Base-by-base conservation (phyloP, 108 stramenopile genomes). In the Skeletonema tropicum region DNA sequence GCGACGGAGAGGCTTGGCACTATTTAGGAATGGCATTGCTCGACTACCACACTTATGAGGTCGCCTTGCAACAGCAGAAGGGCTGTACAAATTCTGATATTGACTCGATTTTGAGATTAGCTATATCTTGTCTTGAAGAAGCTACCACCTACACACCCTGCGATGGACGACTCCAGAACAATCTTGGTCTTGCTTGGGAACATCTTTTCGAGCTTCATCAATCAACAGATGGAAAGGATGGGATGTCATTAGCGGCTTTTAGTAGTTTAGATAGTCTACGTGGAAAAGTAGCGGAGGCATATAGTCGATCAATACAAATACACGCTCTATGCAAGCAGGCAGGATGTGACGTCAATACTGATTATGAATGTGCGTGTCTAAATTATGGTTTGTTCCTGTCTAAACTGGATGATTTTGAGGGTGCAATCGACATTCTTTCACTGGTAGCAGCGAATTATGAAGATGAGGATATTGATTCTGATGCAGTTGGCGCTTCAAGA, bases 1-100 rank as follows among this genome's bases (percentile, higher is more conserved):
- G 57, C 32, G 90, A 91, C 66, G 90, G 90, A 25, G 90, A 91
- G 77, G 90, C 90, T 5, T 86, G 72, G 64, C 87, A 88, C 33
- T 91, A 88, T 63, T 68, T 89, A 10, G 88, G 90, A 15, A 89
- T 82, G 71, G 85, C 85, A 14, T 60, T 89, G 31, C 46, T 85
- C 52, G 85, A 86, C 48, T 83, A 74, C 67, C 19, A 68, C 15
- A 55, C 52, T 31, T 19, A 55, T 23, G 42, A 45, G 15, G 29
- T 49, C 30, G 45, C 48, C 45, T 6, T 60, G 45, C 60, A 49
- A 15, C 21, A 23, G 9, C 52, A 55, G 2, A 8, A 25, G 26
- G n/a, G 26, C 23, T 29, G 7, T 26, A 52, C 13, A 11, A 66
- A 14, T 8, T 9, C 3, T 17, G 0, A 1, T 8, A 21, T 5